Evolutionary conservation across 2,329 filamentous ascomycete species (phyloP).

Genomic region (Nigrospora osmanthi): DNA sequence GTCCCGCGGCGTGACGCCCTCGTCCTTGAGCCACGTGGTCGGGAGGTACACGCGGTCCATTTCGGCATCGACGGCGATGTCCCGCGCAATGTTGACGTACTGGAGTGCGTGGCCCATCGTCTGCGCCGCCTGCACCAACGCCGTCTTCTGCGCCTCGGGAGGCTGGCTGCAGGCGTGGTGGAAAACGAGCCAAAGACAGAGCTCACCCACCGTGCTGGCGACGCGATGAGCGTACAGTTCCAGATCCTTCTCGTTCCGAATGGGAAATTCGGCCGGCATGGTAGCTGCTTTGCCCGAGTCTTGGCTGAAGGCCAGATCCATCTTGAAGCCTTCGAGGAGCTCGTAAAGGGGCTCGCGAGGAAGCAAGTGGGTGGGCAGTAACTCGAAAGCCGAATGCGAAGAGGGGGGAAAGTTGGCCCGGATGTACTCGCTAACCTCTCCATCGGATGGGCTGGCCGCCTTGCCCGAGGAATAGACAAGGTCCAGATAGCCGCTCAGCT

Average conservation of each 20-base stretch:
- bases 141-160: slow-evolving; percentile 20
- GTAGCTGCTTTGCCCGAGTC: slow-evolving; percentile 2
- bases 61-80: slow-evolving; percentile 59
- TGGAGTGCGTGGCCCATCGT: slow-evolving; percentile 70
- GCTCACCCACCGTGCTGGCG: slow-evolving; percentile 63
- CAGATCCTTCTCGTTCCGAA: slow-evolving; percentile 49
- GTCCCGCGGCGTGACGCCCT: slow-evolving; percentile 43
- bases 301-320: slow-evolving; percentile 50
- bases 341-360: slow-evolving; percentile 52
- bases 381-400: slow-evolving; percentile 45
- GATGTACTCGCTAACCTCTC: slow-evolving; percentile 25
- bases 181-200: slow-evolving; percentile 61
- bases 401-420: slow-evolving; percentile 41
- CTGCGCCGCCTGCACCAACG: slow-evolving; percentile 47
- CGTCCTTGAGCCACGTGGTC: slow-evolving; percentile 51
- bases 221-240: slow-evolving; percentile 59
- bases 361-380: slow-evolving; percentile 51
- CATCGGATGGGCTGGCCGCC: slow-evolving; percentile 13
- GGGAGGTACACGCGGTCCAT: slow-evolving; percentile 65
- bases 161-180: slow-evolving; percentile 36
- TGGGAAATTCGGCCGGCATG: slow-evolving; percentile 37
- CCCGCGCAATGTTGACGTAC: slow-evolving; percentile 69
- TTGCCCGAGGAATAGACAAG: slow-evolving; percentile 33
- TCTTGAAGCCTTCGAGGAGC: slow-evolving; percentile 61
- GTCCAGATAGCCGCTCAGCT: slow-evolving; percentile 49